These are phyloP conservation scores for Wallacemonas sp. DNA, from an alignment of 208 protist species.

Conservation along the genomic window DNA sequence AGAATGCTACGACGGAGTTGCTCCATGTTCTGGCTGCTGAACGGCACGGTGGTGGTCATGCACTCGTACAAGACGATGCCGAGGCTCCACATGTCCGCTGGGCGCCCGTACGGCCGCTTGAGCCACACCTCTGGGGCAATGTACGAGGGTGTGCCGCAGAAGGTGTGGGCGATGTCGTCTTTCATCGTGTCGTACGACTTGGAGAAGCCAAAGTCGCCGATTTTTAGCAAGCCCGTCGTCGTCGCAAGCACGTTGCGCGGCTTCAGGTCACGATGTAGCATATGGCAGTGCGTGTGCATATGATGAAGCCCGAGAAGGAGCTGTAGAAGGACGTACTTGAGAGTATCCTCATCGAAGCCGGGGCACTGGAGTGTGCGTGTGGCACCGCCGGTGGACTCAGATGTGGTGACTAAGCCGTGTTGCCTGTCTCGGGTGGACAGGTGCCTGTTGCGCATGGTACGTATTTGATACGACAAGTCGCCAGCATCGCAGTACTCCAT, in stretches of 20 bases:
- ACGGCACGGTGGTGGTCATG: conserved; percentile 34
- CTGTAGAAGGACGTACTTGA: conserved; percentile 44
- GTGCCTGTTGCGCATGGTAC: not conserved
- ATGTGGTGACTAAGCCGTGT: not conserved
- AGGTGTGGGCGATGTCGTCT: conserved; percentile 38
- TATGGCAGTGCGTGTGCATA: conserved; percentile 45
- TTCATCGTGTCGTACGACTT: conserved; percentile 39
- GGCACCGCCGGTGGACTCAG: conserved; percentile 3
- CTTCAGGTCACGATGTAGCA: conserved; percentile 76
- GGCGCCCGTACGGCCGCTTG: conserved; percentile 23
- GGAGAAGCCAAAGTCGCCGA: conserved; percentile 67
- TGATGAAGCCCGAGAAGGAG: conserved; percentile 54
- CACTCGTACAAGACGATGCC: conserved; percentile 48
- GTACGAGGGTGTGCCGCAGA: conserved; percentile 64
- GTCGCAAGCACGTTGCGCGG: conserved; percentile 57
- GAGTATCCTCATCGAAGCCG: conserved; percentile 21
- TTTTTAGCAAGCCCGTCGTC: conserved; percentile 50
- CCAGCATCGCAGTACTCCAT: conserved; percentile 60
- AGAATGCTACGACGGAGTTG: conserved; percentile 26
- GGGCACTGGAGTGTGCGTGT: not conserved
- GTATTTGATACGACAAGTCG: conserved; percentile 33
- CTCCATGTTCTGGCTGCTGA: conserved; percentile 20
- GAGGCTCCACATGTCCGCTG: conserved; percentile 53
- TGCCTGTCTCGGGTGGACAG: not conserved
- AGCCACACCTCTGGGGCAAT: conserved; percentile 64